Conservation (phyloP, 371 early-diverging fungal genomes). For the Mortierella sp. region DNA sequence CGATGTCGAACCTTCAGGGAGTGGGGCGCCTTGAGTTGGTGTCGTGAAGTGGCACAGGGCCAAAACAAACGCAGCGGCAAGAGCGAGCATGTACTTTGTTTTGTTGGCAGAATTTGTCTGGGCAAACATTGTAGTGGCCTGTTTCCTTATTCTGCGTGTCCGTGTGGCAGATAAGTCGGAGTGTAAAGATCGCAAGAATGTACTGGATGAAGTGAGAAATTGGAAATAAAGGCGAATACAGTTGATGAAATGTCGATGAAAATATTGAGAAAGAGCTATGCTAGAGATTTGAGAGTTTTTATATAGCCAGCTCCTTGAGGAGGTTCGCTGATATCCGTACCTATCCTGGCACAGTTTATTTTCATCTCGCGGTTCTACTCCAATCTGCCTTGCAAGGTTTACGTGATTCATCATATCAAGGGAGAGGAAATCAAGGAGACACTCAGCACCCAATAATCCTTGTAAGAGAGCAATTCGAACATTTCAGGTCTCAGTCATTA, state of each 20-base stretch:
- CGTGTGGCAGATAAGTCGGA: background rate
- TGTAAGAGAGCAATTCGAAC: too few relatives aligned
- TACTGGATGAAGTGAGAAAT: too few relatives aligned
- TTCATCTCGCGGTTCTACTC: background rate
- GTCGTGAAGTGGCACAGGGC: background rate
- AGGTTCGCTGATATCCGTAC: background rate
- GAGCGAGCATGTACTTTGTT: background rate
- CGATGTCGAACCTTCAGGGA: background rate
- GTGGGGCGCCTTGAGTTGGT: background rate
- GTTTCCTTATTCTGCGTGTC: background rate
- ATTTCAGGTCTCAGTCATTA: too few relatives aligned
- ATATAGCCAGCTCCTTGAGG: background rate
- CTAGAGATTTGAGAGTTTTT: background rate
- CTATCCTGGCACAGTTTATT: background rate
- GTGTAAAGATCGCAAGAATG: background rate
- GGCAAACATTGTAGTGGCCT: background rate
- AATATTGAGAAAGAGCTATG: background rate
- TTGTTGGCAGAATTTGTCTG: background rate
- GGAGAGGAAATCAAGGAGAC: background rate
- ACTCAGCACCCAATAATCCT: too few relatives aligned
- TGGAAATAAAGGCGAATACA: background rate
- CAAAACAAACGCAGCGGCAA: background rate
- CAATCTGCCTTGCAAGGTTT: background rate
- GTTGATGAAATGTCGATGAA: background rate
- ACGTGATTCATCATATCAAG: background rate